Evolutionary conservation across 2,329 filamentous ascomycete genomes (phyloP), one percentile per base, ranked within the genome.

Genomic region (Paradendryphiella salina): DNA sequence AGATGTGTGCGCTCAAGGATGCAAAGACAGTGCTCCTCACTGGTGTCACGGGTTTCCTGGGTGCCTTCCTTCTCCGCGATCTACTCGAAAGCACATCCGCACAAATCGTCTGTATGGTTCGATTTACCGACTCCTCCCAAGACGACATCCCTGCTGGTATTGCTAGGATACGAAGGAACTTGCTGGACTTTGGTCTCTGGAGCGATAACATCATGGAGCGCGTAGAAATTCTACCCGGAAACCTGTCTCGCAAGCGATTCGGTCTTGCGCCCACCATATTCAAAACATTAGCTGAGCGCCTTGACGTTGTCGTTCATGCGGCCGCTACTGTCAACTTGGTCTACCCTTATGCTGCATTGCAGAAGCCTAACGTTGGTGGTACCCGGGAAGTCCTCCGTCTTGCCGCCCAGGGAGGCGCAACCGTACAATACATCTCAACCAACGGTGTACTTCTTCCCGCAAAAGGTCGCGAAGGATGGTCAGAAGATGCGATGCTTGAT

Each of bases 141-240:
- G 82, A 85, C 15, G 84, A 86, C 57, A 76, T 81, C 11, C 81
- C 87, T 3, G 83, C 82, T 1, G 87, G 86, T 59, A 84, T 90
- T 65, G 86, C 88, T 3, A 81, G 88, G 53, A 80, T 93, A 52
- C 85, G 89, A 28, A 84, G 84, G 66, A 90, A 92, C 63, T 75
- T 92, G 15, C 81, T 92, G n/a, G 88, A 90, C 58, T 76, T 90
- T 14, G 88, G 88, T 1, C 76, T 92, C 1, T 93, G 89, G 89
- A 80, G 83, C 44, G 88, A 92, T 64, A 83, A 82, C 0, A 85
- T 92, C 63, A 84, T 91, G 69, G 88, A 92, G 65, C 85, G 89
- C 7, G 85, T 92, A 43, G 86, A 90, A 63, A 83, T 92, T 28
- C 73, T 92, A 7, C 85, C 87, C 0, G 89, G 87, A 35, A 90